A percentile compares a stretch with the other conserved stretches of the same genome.
These are phyloP conservation scores for Sesbania bispinosa DNA, from an alignment of 306 rosid genomes.

Conservation along the genomic window DNA sequence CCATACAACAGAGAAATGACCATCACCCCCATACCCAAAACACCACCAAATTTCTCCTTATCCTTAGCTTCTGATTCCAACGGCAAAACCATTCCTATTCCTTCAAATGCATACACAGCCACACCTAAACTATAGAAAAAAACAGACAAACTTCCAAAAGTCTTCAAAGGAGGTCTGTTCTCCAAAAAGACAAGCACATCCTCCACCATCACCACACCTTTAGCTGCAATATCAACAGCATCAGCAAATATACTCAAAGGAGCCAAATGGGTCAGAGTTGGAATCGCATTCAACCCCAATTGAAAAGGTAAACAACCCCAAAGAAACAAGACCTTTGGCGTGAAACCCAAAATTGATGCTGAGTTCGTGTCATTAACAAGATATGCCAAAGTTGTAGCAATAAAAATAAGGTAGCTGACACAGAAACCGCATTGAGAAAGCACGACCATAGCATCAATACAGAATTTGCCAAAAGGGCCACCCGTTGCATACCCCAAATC, in stretches of 20 bases:
- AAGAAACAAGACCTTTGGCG: slow-evolving; percentile 46
- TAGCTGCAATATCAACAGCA: slow-evolving; percentile 51
- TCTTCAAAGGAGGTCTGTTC: slow-evolving; percentile 44
- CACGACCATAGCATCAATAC: slow-evolving; percentile 48
- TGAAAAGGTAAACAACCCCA: slow-evolving; percentile 74
- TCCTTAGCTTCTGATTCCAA: slow-evolving; percentile 57
- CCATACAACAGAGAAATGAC: slow-evolving; percentile 52
- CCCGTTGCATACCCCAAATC: slow-evolving; percentile 47
- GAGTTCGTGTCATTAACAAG: slow-evolving; percentile 8
- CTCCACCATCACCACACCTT: slow-evolving; percentile 58
- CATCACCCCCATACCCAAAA: slow-evolving; percentile 50
- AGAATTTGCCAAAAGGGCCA: slow-evolving; percentile 42
- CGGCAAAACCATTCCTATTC: slow-evolving; percentile 64
- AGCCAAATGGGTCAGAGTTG: slow-evolving; percentile 65
- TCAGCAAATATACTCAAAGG: slow-evolving; percentile 75
- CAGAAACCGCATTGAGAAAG: slow-evolving; percentile 62
- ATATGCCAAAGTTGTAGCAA: slow-evolving; percentile 44
- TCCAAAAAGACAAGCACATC: slow-evolving; percentile 42
- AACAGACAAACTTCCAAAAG: slow-evolving; percentile 50
- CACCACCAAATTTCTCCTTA: slow-evolving; percentile 51
- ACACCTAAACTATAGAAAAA: slow-evolving; percentile 66
- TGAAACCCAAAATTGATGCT: slow-evolving; percentile 29
- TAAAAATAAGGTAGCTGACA: slow-evolving; percentile 59
- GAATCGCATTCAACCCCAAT: slow-evolving; percentile 58
- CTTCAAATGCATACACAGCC: slow-evolving; percentile 68